Conservation (phyloP, 108 stramenopile species). For the Cyclostephanos invisitatus region DNA sequence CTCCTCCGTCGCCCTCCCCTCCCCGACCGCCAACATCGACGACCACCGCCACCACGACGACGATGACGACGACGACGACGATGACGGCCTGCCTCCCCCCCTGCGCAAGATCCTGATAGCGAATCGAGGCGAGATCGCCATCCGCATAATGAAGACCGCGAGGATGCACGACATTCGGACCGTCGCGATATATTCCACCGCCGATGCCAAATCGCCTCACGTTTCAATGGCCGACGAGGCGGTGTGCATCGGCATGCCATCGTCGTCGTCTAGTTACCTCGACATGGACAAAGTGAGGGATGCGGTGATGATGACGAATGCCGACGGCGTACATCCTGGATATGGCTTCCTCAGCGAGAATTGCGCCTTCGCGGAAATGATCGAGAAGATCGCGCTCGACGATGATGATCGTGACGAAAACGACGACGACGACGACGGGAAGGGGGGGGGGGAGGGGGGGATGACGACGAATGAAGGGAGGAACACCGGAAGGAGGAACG, state of each 20-base stretch:
- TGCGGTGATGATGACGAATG: slow-evolving; percentile 69
- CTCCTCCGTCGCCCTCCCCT: no score
- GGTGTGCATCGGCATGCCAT: slow-evolving; percentile 84
- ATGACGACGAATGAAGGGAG: not conserved
- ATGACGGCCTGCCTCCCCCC: slow-evolving; percentile 18
- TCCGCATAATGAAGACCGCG: slow-evolving; percentile 90
- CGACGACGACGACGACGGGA: slow-evolving; percentile 4
- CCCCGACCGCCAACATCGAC: no score
- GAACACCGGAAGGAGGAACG: slow-evolving; percentile 14
- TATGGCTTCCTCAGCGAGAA: slow-evolving; percentile 90
- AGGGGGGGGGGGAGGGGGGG: not conserved
- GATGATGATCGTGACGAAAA: slow-evolving; percentile 2
- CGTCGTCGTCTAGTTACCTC: slow-evolving; percentile 75
- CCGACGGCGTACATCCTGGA: slow-evolving; percentile 93
- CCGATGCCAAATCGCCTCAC: slow-evolving; percentile 76
- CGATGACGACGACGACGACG: not conserved
- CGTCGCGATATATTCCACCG: slow-evolving; percentile 89
- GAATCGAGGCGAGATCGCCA: slow-evolving; percentile 95
- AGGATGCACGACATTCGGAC: slow-evolving; percentile 75
- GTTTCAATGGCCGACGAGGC: slow-evolving; percentile 78
- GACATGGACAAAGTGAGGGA: slow-evolving; percentile 75
- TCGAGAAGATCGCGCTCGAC: slow-evolving; percentile 33
- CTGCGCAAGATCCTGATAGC: slow-evolving; percentile 90
- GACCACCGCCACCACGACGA: no score
- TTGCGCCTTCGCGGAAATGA: slow-evolving; percentile 60